Conservation (phyloP, 2,329 filamentous ascomycete species). For the Xenosphaeropsis pyriputrescens region DNA sequence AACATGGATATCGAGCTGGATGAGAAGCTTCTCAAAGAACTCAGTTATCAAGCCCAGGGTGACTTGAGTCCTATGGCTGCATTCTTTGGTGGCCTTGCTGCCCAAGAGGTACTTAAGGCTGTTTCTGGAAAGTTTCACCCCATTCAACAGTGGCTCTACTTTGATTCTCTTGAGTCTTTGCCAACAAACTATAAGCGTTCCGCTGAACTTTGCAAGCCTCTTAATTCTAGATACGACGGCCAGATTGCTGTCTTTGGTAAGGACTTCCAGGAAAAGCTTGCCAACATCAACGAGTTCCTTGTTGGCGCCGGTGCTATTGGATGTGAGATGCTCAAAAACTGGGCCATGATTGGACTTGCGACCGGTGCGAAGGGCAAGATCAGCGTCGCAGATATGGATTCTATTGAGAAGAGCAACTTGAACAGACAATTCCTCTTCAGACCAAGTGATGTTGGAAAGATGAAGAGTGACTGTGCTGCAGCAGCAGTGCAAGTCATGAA, state of each 20-base stretch:
- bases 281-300: slow-evolving; percentile 82
- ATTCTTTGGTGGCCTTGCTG: slow-evolving; percentile 84
- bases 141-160: slow-evolving; percentile 93
- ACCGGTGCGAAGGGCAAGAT: slow-evolving; percentile 82
- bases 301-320: slow-evolving; percentile 95
- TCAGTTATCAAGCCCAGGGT: slow-evolving; percentile 87
- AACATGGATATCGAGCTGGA: slow-evolving; percentile 74
- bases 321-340: slow-evolving; percentile 99
- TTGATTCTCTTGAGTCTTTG: slow-evolving; percentile 93
- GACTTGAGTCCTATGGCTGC: slow-evolving; percentile 88
- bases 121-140: slow-evolving; percentile 96
- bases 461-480: slow-evolving; percentile 94
- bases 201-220: slow-evolving; percentile 77
- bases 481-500: slow-evolving; percentile 92
- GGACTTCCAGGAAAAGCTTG: slow-evolving; percentile 87
- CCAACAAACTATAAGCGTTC: slow-evolving; percentile 61
- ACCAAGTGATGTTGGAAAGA: slow-evolving; percentile 78
- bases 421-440: slow-evolving; percentile 97
- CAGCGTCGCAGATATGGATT: slow-evolving; percentile 92
- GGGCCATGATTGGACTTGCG: slow-evolving; percentile 95
- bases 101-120: slow-evolving; percentile 91
- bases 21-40: slow-evolving; percentile 81
- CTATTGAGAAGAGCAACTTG: slow-evolving; percentile 96
- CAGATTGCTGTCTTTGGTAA: slow-evolving; percentile 93
- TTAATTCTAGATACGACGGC: slow-evolving; percentile 80